Percentiles rank a stretch among this genome's conserved stretches.
These are phyloP conservation scores for Fusarium globosum DNA, from an alignment of 2,329 filamentous ascomycete species.

Conservation along the genomic window DNA sequence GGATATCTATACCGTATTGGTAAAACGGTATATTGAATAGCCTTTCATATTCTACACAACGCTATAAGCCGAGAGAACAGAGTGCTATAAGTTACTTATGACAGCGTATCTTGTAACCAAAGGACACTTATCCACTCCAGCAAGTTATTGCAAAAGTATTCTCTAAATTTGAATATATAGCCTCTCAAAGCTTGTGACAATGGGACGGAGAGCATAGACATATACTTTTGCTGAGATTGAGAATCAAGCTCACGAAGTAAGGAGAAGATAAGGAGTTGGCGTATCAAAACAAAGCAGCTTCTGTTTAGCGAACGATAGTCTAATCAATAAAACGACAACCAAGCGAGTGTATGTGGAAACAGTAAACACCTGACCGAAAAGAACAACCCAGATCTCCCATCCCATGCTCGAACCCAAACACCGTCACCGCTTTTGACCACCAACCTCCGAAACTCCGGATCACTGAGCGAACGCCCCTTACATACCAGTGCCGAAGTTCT, in stretches of 20 bases:
- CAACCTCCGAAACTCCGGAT: neutral
- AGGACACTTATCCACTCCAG: neutral
- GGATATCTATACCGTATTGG: neutral
- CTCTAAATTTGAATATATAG: neutral
- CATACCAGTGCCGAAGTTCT: slow-evolving; percentile 47
- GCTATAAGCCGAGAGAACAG: neutral
- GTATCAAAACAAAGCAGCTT: slow-evolving; percentile 29
- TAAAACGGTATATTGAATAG: neutral
- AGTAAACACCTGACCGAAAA: slow-evolving; percentile 18
- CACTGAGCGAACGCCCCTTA: slow-evolving; percentile 1
- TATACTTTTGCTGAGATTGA: neutral
- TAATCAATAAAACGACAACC: slow-evolving; percentile 19
- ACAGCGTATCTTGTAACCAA: neutral
- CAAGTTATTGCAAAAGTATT: no score
- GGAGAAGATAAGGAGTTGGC: neutral
- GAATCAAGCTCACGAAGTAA: neutral
- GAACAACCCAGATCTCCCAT: neutral
- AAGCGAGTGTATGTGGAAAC: slow-evolving; percentile 29
- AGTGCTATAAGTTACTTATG: neutral
- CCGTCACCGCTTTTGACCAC: slow-evolving; percentile 1
- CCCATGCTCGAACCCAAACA: neutral
- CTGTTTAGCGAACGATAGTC: slow-evolving; percentile 33
- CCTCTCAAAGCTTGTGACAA: neutral
- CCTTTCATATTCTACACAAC: neutral
- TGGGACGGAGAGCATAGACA: neutral